Percentiles rank a stretch among this genome's conserved stretches.
Evolutionary conservation across 768 basidiomycete species (phyloP).

Genomic region (Antrodiella citrinella): DNA sequence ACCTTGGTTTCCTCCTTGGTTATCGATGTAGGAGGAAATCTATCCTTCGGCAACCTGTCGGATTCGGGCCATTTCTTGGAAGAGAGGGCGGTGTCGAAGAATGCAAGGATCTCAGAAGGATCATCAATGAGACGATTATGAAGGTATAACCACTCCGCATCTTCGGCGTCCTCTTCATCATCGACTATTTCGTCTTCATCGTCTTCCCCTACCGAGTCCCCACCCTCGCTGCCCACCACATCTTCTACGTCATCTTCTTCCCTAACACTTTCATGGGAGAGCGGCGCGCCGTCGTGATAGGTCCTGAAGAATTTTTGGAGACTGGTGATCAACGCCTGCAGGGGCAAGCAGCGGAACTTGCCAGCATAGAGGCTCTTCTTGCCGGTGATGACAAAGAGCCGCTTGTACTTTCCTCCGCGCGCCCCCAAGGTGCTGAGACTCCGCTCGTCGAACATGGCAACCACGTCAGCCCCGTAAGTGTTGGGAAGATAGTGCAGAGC

Average conservation of each 20-base stretch:
- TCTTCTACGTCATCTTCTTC: too few relatives aligned
- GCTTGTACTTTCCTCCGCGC: too few relatives aligned
- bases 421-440: background rate
- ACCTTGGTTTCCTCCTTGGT: background rate
- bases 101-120: background rate
- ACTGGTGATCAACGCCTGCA: background rate
- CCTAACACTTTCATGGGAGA: too few relatives aligned
- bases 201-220: too few relatives aligned
- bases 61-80: background rate
- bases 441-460: background rate
- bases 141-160: too few relatives aligned
- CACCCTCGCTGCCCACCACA: too few relatives aligned
- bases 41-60: background rate
- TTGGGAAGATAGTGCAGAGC: slow-evolving; percentile 1
- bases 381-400: background rate
- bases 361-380: too few relatives aligned
- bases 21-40: background rate
- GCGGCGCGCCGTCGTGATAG: background rate
- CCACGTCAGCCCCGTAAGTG: background rate
- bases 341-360: background rate
- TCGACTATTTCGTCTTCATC: too few relatives aligned
- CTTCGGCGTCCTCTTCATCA: too few relatives aligned
- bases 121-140: too few relatives aligned
- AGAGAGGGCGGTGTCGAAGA: background rate
- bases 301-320: background rate